Percentiles rank a stretch among this genome's conserved stretches.
phyloP scores from a whole-genome alignment of 129 eudicot species.

The Flaveria trinervia region DNA sequence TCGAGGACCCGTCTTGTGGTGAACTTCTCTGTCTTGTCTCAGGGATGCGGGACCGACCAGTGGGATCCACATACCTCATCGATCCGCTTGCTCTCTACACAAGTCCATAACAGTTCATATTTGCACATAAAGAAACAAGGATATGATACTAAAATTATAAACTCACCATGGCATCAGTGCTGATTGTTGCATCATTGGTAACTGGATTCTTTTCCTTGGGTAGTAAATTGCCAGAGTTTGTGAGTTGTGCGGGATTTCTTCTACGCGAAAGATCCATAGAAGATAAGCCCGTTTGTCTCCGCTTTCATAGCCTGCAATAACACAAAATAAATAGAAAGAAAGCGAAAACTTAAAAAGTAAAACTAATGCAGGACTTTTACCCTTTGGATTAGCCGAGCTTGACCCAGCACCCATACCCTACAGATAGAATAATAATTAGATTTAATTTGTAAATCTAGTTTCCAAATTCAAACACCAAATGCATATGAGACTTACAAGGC shows the following conservation, averaged over 20 bases:
- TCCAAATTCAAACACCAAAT: not conserved
- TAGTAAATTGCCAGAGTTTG: slow-evolving; percentile 44
- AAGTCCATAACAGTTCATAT: not conserved
- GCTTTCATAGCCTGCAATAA: slow-evolving; percentile 58
- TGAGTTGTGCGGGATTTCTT: slow-evolving; percentile 52
- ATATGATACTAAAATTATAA: not conserved
- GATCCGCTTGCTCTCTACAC: slow-evolving; percentile 61
- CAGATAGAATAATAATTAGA: slow-evolving; percentile 10
- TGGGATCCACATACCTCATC: slow-evolving; percentile 41
- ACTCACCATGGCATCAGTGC: slow-evolving; percentile 73
- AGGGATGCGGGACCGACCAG: slow-evolving; percentile 44
- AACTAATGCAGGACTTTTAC: slow-evolving; percentile 25
- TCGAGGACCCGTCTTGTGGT: slow-evolving; percentile 46
- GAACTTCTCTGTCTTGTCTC: slow-evolving; percentile 49
- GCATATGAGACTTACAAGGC: slow-evolving; percentile 49
- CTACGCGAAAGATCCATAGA: slow-evolving; percentile 65
- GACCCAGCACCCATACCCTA: slow-evolving; percentile 76
- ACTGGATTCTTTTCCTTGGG: slow-evolving; percentile 68
- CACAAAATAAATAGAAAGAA: not conserved
- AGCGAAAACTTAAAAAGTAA: not conserved
- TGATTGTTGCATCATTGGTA: slow-evolving; percentile 55
- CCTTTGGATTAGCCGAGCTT: slow-evolving; percentile 64
- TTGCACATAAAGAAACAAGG: not conserved
- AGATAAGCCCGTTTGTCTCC: slow-evolving; percentile 46
- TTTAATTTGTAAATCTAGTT: not conserved